These are phyloP conservation scores for Phytophthora multivora DNA, from an alignment of 352 stramenopile genomes.

Conservation along the genomic window DNA sequence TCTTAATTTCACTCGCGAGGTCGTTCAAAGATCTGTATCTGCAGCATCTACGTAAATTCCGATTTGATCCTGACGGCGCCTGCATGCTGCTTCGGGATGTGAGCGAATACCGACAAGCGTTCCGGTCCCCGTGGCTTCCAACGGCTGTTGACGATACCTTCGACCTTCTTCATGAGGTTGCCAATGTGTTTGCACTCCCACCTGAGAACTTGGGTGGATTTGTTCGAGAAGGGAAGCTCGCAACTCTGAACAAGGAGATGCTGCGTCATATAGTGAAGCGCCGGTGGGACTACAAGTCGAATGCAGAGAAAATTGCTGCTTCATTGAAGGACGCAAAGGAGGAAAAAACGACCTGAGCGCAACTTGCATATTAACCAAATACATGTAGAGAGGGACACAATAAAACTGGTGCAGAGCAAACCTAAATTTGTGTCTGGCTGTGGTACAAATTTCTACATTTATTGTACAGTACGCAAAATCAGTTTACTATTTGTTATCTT, in stretches of 20 bases:
- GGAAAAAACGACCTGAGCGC: constrained; percentile 8
- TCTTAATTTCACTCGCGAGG: constrained; percentile 52
- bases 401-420: too few species aligned
- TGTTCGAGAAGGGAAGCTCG: constrained; percentile 73
- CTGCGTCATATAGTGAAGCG: constrained; percentile 75
- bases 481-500: too few species aligned
- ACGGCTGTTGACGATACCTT: constrained; percentile 66
- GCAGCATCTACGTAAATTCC: constrained; percentile 74
- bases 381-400: too few species aligned
- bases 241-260: constrained; percentile 60
- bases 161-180: constrained; percentile 80
- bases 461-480: too few species aligned
- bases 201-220: constrained; percentile 81
- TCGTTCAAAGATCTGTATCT: constrained; percentile 82
- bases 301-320: constrained; percentile 74
- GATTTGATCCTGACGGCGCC: constrained; percentile 81
- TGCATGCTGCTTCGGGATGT: constrained; percentile 85
- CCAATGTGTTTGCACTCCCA: constrained; percentile 81
- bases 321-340: constrained; percentile 37
- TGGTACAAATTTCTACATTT: too few species aligned
- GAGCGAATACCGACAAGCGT: constrained; percentile 74
- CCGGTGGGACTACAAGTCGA: constrained; percentile 84
- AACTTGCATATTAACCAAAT: too few species aligned
- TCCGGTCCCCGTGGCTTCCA: constrained; percentile 37
- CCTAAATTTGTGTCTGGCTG: too few species aligned